Base-by-base conservation (phyloP, 768 basidiomycete species). In the Auricularia auricula-judae region DNA sequence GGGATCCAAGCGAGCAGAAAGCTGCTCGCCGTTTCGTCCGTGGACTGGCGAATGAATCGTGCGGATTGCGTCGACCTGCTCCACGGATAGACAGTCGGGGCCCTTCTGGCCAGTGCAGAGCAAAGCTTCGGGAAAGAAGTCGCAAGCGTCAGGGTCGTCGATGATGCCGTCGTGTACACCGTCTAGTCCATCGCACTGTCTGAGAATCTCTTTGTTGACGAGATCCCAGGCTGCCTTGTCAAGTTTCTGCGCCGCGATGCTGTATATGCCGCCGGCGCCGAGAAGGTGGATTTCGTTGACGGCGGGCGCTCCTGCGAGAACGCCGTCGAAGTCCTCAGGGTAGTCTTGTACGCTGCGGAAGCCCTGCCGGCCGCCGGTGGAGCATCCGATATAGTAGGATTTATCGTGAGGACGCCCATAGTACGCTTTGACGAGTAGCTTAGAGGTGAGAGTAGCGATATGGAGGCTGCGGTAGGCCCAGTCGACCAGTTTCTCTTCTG, bases 321-420 rank as follows among this genome's bases (percentile, higher is more conserved):
- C 67, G 36, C 72, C 74, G 61, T 74, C 72, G 63, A 75, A 75
- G 60, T 75, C 74, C 2, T 73, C 72, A 0, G 74, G 74, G 53
- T 70, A 75, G 21, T 67, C 62, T 44, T 68, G 66, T 21, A 70
- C 71, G 3, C 68, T 64, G 44, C 70, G 68, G 10, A 68, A 69
- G 67, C 72, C 74, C 64, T 73, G 72, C 33, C 74, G 69, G 21
- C 74, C 74, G 67, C 73, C 74, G 2, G 69, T 72, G 0, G 72
- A 73, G 64, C 74, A 75, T 7, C 74, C 73, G 4, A 71, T 44
- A 59, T 68, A 75, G 61, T 75, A 75, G 11, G 71, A 68, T 63
- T 70, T 73, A 16, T 63, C 64, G 3, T 63, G 35, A 18, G 11
- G 18, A 1, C 56, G 33, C 11, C 66, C 66, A 61, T 75, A 75